Conservation (phyloP, 331 rosid species). For the Prunus yedoensis region DNA sequence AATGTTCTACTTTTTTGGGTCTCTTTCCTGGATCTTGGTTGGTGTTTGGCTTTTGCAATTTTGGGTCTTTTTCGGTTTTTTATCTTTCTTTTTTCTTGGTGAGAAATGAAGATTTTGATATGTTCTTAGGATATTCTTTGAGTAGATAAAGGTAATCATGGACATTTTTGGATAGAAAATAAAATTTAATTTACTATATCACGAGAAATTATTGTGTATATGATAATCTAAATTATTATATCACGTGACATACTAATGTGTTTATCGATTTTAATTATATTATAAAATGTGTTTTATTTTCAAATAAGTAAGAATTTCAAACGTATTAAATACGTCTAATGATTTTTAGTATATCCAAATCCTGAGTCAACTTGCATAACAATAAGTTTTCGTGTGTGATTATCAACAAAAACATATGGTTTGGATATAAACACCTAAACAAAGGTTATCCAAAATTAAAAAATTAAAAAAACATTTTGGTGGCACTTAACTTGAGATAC, state of each 20-base stretch:
- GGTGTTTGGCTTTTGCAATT: not conserved
- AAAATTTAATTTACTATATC: too few relatives aligned
- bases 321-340: too few relatives aligned
- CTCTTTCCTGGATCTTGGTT: not conserved
- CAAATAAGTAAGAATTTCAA: too few relatives aligned
- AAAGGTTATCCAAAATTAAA: conserved; percentile 19
- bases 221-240: too few relatives aligned
- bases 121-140: not conserved
- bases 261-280: not conserved
- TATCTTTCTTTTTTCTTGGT: not conserved
- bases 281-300: too few relatives aligned
- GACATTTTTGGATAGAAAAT: not conserved
- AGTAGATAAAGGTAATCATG: not conserved
- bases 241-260: not conserved
- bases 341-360: too few relatives aligned
- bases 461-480: not conserved
- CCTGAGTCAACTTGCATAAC: too few relatives aligned
- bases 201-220: not conserved
- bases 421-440: conserved; percentile 18
- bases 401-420: conserved; percentile 22
- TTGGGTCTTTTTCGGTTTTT: not conserved
- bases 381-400: not conserved
- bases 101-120: not conserved
- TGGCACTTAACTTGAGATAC: not conserved
- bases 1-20: conserved; percentile 23